Evolutionary conservation across 1,284 basidiomycete species (phyloP).

Genomic region (Microbotryomycetes sp.): DNA sequence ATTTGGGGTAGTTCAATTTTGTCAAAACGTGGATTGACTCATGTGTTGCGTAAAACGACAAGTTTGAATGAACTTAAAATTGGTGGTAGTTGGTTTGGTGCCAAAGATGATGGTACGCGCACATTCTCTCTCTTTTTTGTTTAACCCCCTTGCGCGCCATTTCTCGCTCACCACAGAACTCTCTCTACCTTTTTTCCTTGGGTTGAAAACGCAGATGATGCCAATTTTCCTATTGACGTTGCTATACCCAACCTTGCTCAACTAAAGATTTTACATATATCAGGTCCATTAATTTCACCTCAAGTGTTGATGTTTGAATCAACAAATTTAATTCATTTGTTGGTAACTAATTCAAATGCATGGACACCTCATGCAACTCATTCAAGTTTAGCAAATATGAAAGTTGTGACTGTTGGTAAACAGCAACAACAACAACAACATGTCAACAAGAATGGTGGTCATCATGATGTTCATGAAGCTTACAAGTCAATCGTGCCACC

Average conservation of each 20-base stretch:
- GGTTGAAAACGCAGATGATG: slow-evolving; percentile 19
- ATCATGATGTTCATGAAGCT: too few species aligned
- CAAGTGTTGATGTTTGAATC: slow-evolving; percentile 17
- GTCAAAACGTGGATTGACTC: slow-evolving; percentile 25
- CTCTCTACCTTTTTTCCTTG: neutral
- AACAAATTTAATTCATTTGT: slow-evolving; percentile 21
- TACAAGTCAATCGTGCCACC: too few species aligned
- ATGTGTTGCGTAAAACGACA: slow-evolving; percentile 24
- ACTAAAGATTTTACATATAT: slow-evolving; percentile 22
- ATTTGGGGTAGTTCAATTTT: slow-evolving; percentile 28
- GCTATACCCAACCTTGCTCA: slow-evolving; percentile 16
- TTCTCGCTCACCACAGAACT: too few species aligned
- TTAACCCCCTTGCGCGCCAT: neutral
- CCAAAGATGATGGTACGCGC: slow-evolving; percentile 29
- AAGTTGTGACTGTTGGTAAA: neutral
- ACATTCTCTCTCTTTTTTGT: neutral
- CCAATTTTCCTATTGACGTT: slow-evolving; percentile 27
- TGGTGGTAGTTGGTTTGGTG: slow-evolving; percentile 32
- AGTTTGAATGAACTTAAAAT: slow-evolving; percentile 25
- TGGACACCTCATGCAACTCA: slow-evolving; percentile 28
- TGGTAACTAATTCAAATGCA: slow-evolving; percentile 12
- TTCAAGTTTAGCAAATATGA: slow-evolving; percentile 21
- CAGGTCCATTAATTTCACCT: slow-evolving; percentile 28
- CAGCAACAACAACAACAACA: neutral
- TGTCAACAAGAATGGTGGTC: too few species aligned